Percentiles rank a stretch among this genome's conserved stretches.
Evolutionary conservation across 2,329 filamentous ascomycete species (phyloP).

Genomic region (Amauroascus niger): DNA sequence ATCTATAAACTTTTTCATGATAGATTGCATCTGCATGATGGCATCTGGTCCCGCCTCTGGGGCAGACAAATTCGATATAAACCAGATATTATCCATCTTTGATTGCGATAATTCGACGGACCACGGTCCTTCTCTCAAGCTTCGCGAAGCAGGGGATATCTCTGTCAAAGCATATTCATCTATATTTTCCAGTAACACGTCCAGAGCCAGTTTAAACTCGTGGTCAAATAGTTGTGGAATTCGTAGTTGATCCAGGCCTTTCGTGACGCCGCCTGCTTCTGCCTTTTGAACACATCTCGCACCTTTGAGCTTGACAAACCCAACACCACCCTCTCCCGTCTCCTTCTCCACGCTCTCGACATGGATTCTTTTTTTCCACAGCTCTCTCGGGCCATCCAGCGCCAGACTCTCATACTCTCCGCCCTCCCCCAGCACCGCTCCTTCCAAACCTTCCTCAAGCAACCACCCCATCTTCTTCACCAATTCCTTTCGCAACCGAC

Average conservation of each 20-base stretch:
- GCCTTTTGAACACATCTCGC: slow-evolving; percentile 47
- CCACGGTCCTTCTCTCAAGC: not conserved
- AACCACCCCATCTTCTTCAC: slow-evolving; percentile 49
- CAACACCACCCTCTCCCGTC: slow-evolving; percentile 63
- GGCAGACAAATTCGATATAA: slow-evolving; percentile 32
- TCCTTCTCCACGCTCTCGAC: slow-evolving; percentile 50
- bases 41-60: slow-evolving; percentile 31
- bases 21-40: slow-evolving; percentile 34
- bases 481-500: slow-evolving; percentile 39
- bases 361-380: slow-evolving; percentile 65
- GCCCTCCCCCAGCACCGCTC: slow-evolving; percentile 77
- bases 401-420: slow-evolving; percentile 95
- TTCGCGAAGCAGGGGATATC: not conserved
- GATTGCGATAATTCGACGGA: slow-evolving; percentile 19
- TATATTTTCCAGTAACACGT: slow-evolving; percentile 15
- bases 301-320: slow-evolving; percentile 56
- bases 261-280: slow-evolving; percentile 18
- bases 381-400: slow-evolving; percentile 59
- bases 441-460: slow-evolving; percentile 48
- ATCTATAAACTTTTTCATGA: slow-evolving; percentile 22
- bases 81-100: slow-evolving; percentile 24
- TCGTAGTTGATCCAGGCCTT: slow-evolving; percentile 23
- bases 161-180: not conserved
- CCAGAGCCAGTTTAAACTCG: slow-evolving; percentile 43
- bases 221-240: slow-evolving; percentile 59